Conservation (phyloP, 306 rosid species). For the Potentilla sterilis region DNA sequence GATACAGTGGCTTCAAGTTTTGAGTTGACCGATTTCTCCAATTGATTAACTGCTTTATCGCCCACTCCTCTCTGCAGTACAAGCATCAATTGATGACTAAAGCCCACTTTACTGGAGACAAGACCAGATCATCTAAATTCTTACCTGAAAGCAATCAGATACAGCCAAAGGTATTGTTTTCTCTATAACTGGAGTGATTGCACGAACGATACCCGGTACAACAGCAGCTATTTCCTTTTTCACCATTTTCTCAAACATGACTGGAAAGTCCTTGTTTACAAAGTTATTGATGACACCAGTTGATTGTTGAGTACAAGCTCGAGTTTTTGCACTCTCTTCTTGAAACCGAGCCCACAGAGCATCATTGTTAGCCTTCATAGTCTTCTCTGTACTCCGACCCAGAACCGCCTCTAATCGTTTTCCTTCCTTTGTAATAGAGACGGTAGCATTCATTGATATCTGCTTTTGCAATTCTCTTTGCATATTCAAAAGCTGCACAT, state of each 20-base stretch:
- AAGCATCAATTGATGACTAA: constrained; percentile 39
- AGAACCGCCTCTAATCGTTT: constrained; percentile 50
- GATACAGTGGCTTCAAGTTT: constrained; percentile 93
- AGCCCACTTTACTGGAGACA: constrained; percentile 21
- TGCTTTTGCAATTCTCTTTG: constrained; percentile 93
- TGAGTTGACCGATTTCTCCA: constrained; percentile 80
- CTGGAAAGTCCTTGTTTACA: constrained; percentile 68
- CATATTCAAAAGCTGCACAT: constrained; percentile 63
- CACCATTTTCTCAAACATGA: constrained; percentile 71
- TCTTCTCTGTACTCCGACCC: constrained; percentile 77
- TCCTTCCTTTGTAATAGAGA: too few species aligned
- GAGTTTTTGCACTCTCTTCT: constrained; percentile 82
- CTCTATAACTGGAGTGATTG: constrained; percentile 75
- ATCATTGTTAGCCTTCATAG: constrained; percentile 69
- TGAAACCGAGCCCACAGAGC: constrained; percentile 88
- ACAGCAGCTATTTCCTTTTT: constrained; percentile 86
- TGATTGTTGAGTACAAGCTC: constrained; percentile 66
- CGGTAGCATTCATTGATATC: constrained; percentile 19
- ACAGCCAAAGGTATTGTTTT: constrained; percentile 74
- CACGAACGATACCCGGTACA: constrained; percentile 73
- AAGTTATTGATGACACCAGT: constrained; percentile 56
- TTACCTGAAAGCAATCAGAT: constrained; percentile 91
- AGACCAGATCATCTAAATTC: constrained; percentile 22
- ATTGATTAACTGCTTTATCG: constrained; percentile 91
- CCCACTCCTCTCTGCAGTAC: constrained; percentile 86